Evolutionary conservation across 345 rosid genomes (phyloP), one percentile per base, ranked within the genome.

Genomic region (Physaria fendleri): DNA sequence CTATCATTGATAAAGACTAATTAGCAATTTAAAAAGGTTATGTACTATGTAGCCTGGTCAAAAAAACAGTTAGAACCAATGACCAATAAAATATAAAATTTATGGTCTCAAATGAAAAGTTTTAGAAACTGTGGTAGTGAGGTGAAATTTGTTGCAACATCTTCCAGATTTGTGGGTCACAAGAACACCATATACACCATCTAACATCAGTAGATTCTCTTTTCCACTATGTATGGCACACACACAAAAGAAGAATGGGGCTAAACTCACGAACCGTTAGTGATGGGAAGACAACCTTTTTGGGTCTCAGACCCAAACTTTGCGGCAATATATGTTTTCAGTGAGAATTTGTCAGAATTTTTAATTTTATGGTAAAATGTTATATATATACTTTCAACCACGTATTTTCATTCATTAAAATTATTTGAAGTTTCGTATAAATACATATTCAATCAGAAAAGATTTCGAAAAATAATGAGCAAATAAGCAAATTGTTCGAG

Each of bases 201-300:
- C 50, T 28, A 59, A 51, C 0, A 16, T 22, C 67, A 53, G 50
- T 61, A 61, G 73, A 69, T 69, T 61, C 73, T 49, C 33, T 38
- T 69, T 69, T 61, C 68, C 68, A 69, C 73, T 53, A 61, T 50
- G 16, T 21, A 69, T 20, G 73, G 50, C 68, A 69, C 68, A 69
- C 17, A 61, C 73, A 61, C 62, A 53, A 45, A 27, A 37, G 66
- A 61, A 40, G 73, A 50, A 68, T 61, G 56, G 73, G 43, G 28
- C 29, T 68, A 60, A n/a, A 68, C 68, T 55, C 22, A 50, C 40
- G 29, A 53, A 20, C 37, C 56, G 48, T 59, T 59, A 9, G 17
- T 25, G 65, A 50, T n/a, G n/a, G n/a, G n/a, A n/a, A n/a, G n/a
- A n/a, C n/a, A n/a, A n/a, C n/a, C n/a, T n/a, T n/a, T n/a, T n/a